Percentiles rank a stretch among this genome's conserved stretches.
Conservation (phyloP, 2,329 filamentous ascomycete genomes). For the Ceratocystis ficicola region DNA sequence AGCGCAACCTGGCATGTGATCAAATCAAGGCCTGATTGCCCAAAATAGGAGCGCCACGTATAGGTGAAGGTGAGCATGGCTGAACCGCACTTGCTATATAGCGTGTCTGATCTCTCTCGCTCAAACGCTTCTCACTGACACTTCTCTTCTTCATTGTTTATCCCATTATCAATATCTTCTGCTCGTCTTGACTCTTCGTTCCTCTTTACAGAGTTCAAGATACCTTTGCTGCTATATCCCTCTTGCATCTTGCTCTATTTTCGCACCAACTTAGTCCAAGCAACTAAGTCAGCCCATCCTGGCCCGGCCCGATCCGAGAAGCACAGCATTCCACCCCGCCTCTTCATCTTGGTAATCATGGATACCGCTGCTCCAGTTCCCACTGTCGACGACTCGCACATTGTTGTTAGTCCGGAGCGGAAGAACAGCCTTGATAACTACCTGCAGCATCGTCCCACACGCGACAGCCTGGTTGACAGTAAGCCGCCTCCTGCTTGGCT, state of each 20-base stretch:
- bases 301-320: not conserved
- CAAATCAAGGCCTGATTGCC: not conserved
- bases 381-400: slow-evolving; percentile 44
- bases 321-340: not conserved
- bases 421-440: slow-evolving; percentile 63
- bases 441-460: slow-evolving; percentile 59
- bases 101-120: not conserved
- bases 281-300: too few species aligned
- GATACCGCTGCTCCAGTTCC: not conserved
- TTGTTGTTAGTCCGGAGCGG: slow-evolving; percentile 42
- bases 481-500: not conserved
- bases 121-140: too few species aligned
- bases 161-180: not conserved
- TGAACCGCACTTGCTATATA: not conserved
- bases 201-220: not conserved
- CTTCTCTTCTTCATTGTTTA: not conserved
- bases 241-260: not conserved
- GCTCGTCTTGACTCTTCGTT: not conserved
- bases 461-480: slow-evolving; percentile 60
- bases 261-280: not conserved
- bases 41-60: not conserved
- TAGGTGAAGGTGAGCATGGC: not conserved
- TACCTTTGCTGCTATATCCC: not conserved
- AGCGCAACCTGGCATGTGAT: not conserved
- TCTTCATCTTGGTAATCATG: not conserved